Conservation (phyloP, 768 basidiomycete genomes). For the Kockovaella imperatae region DNA sequence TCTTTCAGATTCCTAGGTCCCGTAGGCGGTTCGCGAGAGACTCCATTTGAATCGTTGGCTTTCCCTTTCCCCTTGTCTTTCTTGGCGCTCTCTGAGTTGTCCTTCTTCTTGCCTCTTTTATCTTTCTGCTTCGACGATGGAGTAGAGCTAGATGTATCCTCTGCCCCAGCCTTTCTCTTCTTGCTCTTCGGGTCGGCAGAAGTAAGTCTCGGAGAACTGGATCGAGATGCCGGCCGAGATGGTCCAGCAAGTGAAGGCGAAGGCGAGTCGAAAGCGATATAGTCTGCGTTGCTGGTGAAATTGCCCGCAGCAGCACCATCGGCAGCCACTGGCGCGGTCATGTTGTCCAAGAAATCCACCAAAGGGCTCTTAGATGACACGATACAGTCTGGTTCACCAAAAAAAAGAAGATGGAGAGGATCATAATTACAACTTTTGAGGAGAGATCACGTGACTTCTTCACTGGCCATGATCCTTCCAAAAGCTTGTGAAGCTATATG, state of each 20-base stretch:
- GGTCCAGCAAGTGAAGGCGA: not conserved
- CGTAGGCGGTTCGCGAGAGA: slow-evolving; percentile 51
- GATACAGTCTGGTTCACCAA: too few species aligned
- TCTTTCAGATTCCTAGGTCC: slow-evolving; percentile 53
- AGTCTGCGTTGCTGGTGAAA: slow-evolving; percentile 29
- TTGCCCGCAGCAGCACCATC: slow-evolving; percentile 2
- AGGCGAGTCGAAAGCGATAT: slow-evolving; percentile 33
- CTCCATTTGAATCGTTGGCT: slow-evolving; percentile 28
- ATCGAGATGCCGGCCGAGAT: not conserved
- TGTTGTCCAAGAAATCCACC: not conserved
- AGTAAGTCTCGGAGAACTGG: not conserved
- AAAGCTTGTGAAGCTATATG: too few species aligned
- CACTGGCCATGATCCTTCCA: too few species aligned
- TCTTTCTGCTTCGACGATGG: not conserved
- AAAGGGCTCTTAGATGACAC: too few species aligned
- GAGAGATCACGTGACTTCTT: too few species aligned
- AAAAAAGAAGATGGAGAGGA: too few species aligned
- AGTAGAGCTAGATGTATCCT: not conserved
- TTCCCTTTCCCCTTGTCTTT: slow-evolving; percentile 13
- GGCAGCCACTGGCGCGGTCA: not conserved
- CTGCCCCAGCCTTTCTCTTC: not conserved
- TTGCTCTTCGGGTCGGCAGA: not conserved
- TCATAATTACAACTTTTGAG: too few species aligned
- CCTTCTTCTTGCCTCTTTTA: slow-evolving; percentile 9
- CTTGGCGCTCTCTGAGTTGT: slow-evolving; percentile 9